Evolutionary conservation across 108 stramenopile genomes (phyloP), one percentile per base, ranked within the genome.

Genomic region (Aurantiochytrium sp.): DNA sequence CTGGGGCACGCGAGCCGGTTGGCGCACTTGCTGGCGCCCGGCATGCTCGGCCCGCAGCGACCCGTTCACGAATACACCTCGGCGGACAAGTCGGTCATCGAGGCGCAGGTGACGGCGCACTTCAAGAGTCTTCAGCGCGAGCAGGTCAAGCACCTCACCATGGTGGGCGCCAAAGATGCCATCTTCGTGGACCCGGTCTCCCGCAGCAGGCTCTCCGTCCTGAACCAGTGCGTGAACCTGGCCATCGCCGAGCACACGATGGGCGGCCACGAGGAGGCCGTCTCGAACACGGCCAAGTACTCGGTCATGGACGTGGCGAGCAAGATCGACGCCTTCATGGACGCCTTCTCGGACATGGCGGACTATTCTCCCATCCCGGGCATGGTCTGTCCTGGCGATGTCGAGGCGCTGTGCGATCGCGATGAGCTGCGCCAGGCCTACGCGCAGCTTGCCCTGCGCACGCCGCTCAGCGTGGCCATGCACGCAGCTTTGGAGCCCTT

Each of bases 161-260:
- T 48, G 27, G 73, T 81, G 12, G 73, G 73, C 30, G 39, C 42
- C 12, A 81, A 81, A 81, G 73, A 81, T 41, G 39, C 73, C 6
- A 6, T 27, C 39, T 81, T 81, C 32, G 73, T 81, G 30, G 73
- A 81, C 73, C 73, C 73, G 0, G 73, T 81, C 1, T 81, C 73
- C 12, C 39, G 45, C 10, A 41, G 30, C 27, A 41, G 42, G 24
- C 45, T 81, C 42, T 81, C 73, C 19, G 73, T 81, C 21, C 73
- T 81, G 24, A 81, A 81, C 6, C 42, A 81, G 32, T 81, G 73
- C 24, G 73, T 81, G 12, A 41, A 48, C 1, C n/a, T 81, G 10
- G 73, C 50, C 6, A 81, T 81, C 39, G 39, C 42, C 21, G 42
- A 81, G 34, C 59, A 65, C 19, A 6, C 59, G 8, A 8, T 65